Base-by-base conservation (phyloP, 1,284 basidiomycete genomes). In the Puccinia triticina region DNA sequence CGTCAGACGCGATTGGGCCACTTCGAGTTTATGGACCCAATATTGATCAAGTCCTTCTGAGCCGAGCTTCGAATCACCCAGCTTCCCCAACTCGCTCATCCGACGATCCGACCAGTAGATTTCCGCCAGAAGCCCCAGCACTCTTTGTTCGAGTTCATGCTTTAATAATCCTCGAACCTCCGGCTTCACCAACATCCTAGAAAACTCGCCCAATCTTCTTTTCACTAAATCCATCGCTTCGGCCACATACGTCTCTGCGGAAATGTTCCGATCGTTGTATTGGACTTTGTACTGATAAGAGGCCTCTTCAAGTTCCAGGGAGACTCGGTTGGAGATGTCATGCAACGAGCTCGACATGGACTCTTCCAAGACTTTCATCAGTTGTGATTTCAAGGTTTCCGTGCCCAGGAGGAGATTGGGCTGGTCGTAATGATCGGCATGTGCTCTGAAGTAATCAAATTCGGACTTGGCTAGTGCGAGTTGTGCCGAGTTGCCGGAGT, bases 271-370 rank as follows among this genome's bases (percentile, higher is more conserved):
- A 88, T 99, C 97, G 87, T 99, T 99, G 89, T 99, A 99, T 87
- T 98, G 95, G 0, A 99, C 96, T 88, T 99, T 99, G 91, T 99
- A 99, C 87, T 98, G 96, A 87, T 99, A 99, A 40, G 92, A 92
- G 0, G 96, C 92, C 86, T 98, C 96, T 87, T 99, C 96, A 18
- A 98, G 90, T 87, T 99, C 97, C 50, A 97, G 91, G 86, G 97
- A 95, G 5, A 99, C 96, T 0, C 94, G 94, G 86, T 98, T 98
- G 77, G 94, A 94, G 86, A 99, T 98, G 0, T 93, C 92, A 85
- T 98, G 94, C 14, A 99, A 89, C 59, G 94, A 95, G 0, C 93
- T 93, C 0, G 95, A 94, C 96, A 99, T 99, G 61, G 93, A 95
- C 32, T 94, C 95, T 87, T 99, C 97, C 74, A 99, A 90, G 8